Base-by-base conservation (phyloP, 768 basidiomycete genomes). In the Calocera viscosa region DNA sequence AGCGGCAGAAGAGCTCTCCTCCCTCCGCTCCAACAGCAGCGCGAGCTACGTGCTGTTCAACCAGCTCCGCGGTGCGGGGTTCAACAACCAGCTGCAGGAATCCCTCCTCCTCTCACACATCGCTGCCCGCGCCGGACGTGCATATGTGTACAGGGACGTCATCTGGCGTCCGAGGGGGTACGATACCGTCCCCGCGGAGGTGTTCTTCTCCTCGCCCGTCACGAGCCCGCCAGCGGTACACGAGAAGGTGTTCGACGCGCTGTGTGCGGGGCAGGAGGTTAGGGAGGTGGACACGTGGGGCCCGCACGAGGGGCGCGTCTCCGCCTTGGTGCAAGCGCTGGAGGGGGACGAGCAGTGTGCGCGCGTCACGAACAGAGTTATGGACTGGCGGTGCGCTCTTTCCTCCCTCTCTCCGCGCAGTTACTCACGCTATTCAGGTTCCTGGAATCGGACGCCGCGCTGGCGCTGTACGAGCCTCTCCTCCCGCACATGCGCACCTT, bases 31-130 rank as follows among this genome's bases (percentile, higher is more conserved):
- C 5, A 32, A 26, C 53, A 28, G 5, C 53, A 16, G 5, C 11
- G 7, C 2, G 30, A 60, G 30, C 14, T 60, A 60, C 40, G 65
- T 34, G 14, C 40, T 49, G 14, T 66, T 66, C 34, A 35, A 34
- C 34, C 65, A 66, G 34, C 41, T 66, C 26, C 41, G 49, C 32
- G 65, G 65, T 2, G 65, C 49, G 17, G 85, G 85, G 0, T 76
- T 85, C 67, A 85, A 86, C 73, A 86, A 86, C 66, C 73, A 85
- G 32, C 75, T 86, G 28, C 83, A 86, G 73, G 84, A 86, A 79
- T 77, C 80, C 84, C 68, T 84, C 19, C 68, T 86, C 34, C 77
- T 82, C 73, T 81, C 81, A 30, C 81, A 84, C 70, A 73, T 86
- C 17, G 83, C 85, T 0, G 79, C 82, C 60, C 71, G 73, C 39